Percentiles rank a stretch among this genome's conserved stretches.
Evolutionary conservation across 805 yeast species (phyloP).

Genomic region (Zygosaccharomyces bailii): DNA sequence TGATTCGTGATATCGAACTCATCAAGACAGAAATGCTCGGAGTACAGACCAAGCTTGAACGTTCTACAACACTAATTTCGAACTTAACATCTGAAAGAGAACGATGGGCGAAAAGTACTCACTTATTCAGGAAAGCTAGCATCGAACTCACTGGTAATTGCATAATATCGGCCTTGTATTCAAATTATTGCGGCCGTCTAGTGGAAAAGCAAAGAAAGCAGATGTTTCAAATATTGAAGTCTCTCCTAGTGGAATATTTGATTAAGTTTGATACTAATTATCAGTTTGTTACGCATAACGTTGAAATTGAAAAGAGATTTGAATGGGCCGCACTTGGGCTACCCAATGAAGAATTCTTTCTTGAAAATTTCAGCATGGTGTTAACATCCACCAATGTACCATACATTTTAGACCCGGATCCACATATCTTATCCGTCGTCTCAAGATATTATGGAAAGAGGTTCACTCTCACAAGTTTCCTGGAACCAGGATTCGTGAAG

Average conservation of each 20-base stretch:
- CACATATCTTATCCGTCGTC: constrained; percentile 44
- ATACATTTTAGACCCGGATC: constrained; percentile 71
- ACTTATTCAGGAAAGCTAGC: constrained; percentile 46
- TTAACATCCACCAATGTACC: constrained; percentile 42
- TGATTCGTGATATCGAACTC: constrained; percentile 76
- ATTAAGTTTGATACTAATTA: constrained; percentile 42
- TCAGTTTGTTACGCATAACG: constrained; percentile 38
- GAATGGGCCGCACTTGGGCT: constrained; percentile 55
- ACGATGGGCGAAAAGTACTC: constrained; percentile 69
- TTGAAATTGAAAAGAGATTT: constrained; percentile 40
- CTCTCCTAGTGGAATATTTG: constrained; percentile 34
- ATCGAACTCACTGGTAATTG: constrained; percentile 59
- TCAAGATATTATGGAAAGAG: constrained; percentile 31
- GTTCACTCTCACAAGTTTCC: constrained; percentile 61
- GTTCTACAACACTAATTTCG: constrained; percentile 61
- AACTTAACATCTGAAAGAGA: constrained; percentile 62
- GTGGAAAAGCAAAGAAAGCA: constrained; percentile 47
- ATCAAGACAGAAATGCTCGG: constrained; percentile 65
- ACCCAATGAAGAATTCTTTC: constrained; percentile 54
- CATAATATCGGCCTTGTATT: constrained; percentile 57
- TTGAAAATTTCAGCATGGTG: constrained; percentile 62
- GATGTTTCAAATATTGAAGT: constrained; percentile 39
- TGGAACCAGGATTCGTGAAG: constrained; percentile 61
- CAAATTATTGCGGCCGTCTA: constrained; percentile 56
- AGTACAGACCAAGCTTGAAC: constrained; percentile 56